phyloP scores from a whole-genome alignment of 163 green algal genomes.

The Chlamydomonas reinhardtii region DNA sequence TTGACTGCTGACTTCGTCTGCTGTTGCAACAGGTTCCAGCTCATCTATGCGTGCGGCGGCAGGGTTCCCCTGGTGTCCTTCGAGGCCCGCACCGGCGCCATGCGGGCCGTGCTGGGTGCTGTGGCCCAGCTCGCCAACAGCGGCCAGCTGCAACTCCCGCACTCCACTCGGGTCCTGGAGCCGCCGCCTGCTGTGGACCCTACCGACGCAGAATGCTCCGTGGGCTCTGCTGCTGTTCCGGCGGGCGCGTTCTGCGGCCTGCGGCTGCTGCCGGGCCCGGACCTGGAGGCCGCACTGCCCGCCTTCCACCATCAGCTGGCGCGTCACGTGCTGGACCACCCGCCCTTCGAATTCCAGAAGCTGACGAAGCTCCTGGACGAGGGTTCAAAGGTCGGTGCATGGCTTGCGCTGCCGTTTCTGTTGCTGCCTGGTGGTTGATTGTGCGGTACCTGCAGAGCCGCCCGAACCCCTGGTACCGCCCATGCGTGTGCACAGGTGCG shows the following conservation, averaged over 20 bases:
- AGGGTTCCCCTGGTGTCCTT: conserved; percentile 18
- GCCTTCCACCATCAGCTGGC: conserved; percentile 38
- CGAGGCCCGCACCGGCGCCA: conserved; percentile 29
- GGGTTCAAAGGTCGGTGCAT: not conserved
- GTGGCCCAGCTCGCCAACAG: not conserved
- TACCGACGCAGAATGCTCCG: too few species aligned
- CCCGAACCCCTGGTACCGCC: too few species aligned
- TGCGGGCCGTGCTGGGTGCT: conserved; percentile 54
- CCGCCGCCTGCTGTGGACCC: not conserved
- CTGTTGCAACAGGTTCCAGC: conserved; percentile 52
- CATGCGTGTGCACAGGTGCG: not conserved
- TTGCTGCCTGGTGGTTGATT: too few species aligned
- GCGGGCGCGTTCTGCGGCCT: not conserved
- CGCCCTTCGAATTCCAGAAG: conserved; percentile 58
- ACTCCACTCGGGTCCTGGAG: not conserved
- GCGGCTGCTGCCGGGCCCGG: conserved; percentile 52
- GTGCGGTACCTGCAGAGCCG: too few species aligned
- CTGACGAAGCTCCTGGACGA: not conserved
- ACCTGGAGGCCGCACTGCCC: conserved; percentile 17
- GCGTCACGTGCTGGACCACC: conserved; percentile 39
- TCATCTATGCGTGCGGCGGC: conserved; percentile 68
- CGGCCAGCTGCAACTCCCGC: not conserved
- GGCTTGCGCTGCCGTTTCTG: too few species aligned
- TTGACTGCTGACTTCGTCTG: too few species aligned
- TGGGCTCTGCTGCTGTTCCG: too few species aligned